Evolutionary conservation across 148 eudicot species (phyloP), one percentile per base, ranked within the genome.

Genomic region (Amaranthus palmeri): DNA sequence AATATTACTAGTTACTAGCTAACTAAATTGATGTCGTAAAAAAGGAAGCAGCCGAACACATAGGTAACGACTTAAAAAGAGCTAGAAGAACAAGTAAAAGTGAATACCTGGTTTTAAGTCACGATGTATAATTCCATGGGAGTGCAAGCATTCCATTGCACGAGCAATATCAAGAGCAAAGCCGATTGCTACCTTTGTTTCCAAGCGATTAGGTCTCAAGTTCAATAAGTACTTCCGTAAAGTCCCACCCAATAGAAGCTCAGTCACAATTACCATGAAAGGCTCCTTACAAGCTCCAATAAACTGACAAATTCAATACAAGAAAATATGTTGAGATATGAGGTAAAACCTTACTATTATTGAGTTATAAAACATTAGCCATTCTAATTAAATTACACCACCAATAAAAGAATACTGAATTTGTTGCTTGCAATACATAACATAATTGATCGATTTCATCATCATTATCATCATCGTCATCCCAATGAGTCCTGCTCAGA

Each of bases 161-260:
- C 87, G 90, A 82, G 88, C 87, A 78, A 88, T 88, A 72, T 88
- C 93, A 48, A 88, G 86, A 9, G 93, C 93, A 82, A 86, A 86
- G 11, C 88, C 83, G 46, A 88, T 69, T 7, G 93, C 93, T 53
- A 83, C 71, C 5, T 51, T 61, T 43, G 62, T 70, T 53, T 88
- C 88, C 78, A 88, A 81, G 58, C 80, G 73, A 67, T 79, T 80
- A 10, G 90, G 93, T 68, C 93, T 49, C 81, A 83, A 73, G 76
- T 82, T 86, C 36, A 85, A 41, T 74, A 88, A 79, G 78, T 83
- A 83, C 53, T 86, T 88, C 13, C 86, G 68, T 62, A 88, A 76
- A 3, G 93, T 85, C 55, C 93, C 93, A 61, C 93, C 93, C 17
- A 69, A 48, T 59, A 86, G 68, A 75, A 88, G 87, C 78, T 88